Base-by-base conservation (phyloP, 495 filamentous ascomycete species). In the Darksidea phi region DNA sequence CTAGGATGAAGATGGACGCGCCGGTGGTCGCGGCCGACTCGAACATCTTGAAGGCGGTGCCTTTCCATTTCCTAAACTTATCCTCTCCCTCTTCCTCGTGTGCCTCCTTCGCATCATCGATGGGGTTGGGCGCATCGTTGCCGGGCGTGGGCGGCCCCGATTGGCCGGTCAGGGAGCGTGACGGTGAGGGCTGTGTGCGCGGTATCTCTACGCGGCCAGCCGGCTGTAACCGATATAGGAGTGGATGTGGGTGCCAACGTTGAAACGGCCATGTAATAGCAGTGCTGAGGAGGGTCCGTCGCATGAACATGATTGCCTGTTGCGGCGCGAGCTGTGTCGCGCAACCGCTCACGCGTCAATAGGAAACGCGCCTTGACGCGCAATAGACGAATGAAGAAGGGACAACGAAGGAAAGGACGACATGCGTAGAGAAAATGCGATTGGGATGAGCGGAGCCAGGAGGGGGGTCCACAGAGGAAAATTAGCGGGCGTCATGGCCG, bases 11-110 rank as follows among this genome's bases (percentile, higher is more conserved):
- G 46, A 97, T 86, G 21, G 89, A 94, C n/a, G 90, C 89, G 20
- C 90, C 80, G 0, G 93, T 95, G 1, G 93, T 96, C 17, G 85
- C 84, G 6, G 91, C 90, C 23, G 88, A 79, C 74, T 97, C 93
- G 46, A 89, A 77, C 84, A 93, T 90, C 69, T 91, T 96, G 63
- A 82, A 80, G n/a, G 78, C 69, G 3, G 84, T 86, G 15, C 77
- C 73, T 42, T 70, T 72, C 74, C 75, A 80, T 17, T 70, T 61
- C 36, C 57, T 60, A 2, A 20, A 21, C 13, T 49, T 38, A 3
- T 32, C 57, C 13, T 52, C 24, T 0, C 36, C 41, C n/a, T 51
- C 60, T 7, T 45, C 54, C 28, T 46, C 25, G 21, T 38, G 10
- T 6, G 52, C 47, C 32, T 63, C 64, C 2, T 59, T 61, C n/a